Evolutionary conservation across 371 early-diverging fungal genomes (phyloP).

Genomic region (Apophysomyces elegans): DNA sequence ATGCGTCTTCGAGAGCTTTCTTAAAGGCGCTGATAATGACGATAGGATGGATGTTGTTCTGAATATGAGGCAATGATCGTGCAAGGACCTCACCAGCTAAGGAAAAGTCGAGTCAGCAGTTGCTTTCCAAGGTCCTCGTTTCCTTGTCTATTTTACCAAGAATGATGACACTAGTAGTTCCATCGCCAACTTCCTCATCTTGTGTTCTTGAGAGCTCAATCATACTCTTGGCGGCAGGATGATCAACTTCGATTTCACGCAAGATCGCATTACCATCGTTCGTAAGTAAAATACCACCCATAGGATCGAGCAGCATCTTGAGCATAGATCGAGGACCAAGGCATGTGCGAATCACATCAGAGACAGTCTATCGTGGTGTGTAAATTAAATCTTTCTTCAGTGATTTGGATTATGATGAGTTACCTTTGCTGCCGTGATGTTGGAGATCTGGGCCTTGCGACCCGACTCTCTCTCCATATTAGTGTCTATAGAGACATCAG

Average conservation of each 20-base stretch:
- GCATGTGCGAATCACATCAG: slow-evolving; percentile 99
- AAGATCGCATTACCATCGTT: slow-evolving; percentile 99
- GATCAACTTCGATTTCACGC: slow-evolving; percentile 99
- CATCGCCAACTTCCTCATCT: slow-evolving; percentile 99
- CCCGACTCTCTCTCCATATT: slow-evolving; percentile 96
- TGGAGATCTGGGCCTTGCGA: slow-evolving; percentile 95
- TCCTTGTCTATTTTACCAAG: slow-evolving; percentile 66
- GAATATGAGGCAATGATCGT: slow-evolving; percentile 90
- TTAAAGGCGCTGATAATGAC: slow-evolving; percentile 95
- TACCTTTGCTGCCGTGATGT: slow-evolving; percentile 97
- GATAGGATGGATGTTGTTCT: slow-evolving; percentile 98
- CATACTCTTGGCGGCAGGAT: slow-evolving; percentile 99
- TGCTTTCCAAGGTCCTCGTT: not conserved
- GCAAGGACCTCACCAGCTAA: slow-evolving; percentile 96
- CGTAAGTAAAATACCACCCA: slow-evolving; percentile 99
- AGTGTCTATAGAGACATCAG: slow-evolving; percentile 63
- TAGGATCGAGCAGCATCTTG: slow-evolving; percentile 99
- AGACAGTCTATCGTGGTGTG: slow-evolving; percentile 75
- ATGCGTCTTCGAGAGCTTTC: slow-evolving; percentile 91
- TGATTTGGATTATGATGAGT: not conserved
- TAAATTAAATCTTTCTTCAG: slow-evolving; percentile 11
- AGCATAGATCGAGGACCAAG: slow-evolving; percentile 99
- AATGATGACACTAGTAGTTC: slow-evolving; percentile 99
- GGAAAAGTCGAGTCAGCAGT: slow-evolving; percentile 2
- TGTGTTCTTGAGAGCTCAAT: slow-evolving; percentile 99